A percentile compares a stretch with the other conserved stretches of the same genome.
These are phyloP conservation scores for Aspergillus transmontanensis DNA, from an alignment of 2,329 filamentous ascomycete species.

Conservation along the genomic window DNA sequence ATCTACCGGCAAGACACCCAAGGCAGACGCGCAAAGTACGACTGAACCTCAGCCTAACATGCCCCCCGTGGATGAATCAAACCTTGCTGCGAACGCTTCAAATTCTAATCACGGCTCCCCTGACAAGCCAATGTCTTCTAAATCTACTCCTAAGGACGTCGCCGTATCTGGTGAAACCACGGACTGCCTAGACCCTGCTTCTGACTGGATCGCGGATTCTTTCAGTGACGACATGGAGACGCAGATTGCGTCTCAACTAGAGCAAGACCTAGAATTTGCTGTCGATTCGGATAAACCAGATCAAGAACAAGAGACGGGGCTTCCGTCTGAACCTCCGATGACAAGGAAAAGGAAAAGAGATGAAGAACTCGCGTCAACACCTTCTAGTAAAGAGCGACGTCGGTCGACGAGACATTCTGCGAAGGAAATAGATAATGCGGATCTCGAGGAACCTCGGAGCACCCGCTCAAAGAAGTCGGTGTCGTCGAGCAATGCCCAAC, in stretches of 20 bases:
- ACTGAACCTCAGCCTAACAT: constrained; percentile 2
- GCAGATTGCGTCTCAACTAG: constrained; percentile 49
- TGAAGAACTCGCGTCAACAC: constrained; percentile 19
- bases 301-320: constrained; percentile 7
- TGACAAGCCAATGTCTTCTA: background rate
- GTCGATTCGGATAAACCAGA: constrained; percentile 30
- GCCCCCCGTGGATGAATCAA: constrained; percentile 6
- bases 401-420: constrained; percentile 32
- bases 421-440: constrained; percentile 14
- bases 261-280: constrained; percentile 45
- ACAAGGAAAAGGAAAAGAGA: constrained; percentile 41
- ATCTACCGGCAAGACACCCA: constrained; percentile 21
- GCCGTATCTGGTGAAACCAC: background rate
- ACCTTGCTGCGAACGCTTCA: background rate
- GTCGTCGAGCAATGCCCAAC: constrained; percentile 5
- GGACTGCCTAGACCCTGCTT: background rate
- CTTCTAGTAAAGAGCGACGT: constrained; percentile 28
- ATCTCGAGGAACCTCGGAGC: constrained; percentile 13
- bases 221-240: constrained; percentile 47
- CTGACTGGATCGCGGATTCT: constrained; percentile 33
- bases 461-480: constrained; percentile 20
- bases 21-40: constrained; percentile 5
- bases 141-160: background rate
- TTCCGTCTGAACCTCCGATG: constrained; percentile 13
- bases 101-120: background rate